These are phyloP conservation scores for Globisporangium irregulare DNA, from an alignment of 352 stramenopile genomes.

Conservation along the genomic window DNA sequence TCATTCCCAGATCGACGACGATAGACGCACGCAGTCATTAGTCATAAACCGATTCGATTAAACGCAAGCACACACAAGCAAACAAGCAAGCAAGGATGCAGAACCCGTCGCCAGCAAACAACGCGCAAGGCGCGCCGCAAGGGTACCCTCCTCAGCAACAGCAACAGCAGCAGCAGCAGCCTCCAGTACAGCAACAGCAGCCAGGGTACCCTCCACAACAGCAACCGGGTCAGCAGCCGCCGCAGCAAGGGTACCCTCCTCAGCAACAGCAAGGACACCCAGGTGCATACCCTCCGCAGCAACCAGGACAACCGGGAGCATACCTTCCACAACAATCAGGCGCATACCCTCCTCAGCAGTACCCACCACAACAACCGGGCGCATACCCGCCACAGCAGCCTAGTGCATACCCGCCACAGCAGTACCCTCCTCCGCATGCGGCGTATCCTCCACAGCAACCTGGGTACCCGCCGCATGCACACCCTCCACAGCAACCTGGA, in stretches of 20 bases:
- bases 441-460: not conserved
- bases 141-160: not conserved
- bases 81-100: not conserved
- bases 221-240: not conserved
- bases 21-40: no score
- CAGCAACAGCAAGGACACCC: constrained; percentile 5
- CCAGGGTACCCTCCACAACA: not conserved
- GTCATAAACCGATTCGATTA: not conserved
- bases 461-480: not conserved
- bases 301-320: constrained; percentile 5
- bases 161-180: not conserved
- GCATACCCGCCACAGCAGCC: constrained; percentile 20
- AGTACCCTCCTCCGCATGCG: not conserved
- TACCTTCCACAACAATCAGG: not conserved
- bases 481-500: not conserved
- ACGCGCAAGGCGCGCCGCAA: not conserved
- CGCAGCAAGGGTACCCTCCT: not conserved
- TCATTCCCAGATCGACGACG: not conserved
- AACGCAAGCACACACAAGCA: not conserved
- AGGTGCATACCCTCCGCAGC: constrained; percentile 19
- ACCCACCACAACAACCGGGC: constrained; percentile 9
- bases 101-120: constrained; percentile 2
- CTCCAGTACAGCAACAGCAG: no score
- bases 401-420: constrained; percentile 12
- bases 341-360: constrained; percentile 20